Evolutionary conservation across 495 filamentous ascomycete species (phyloP), one percentile per base, ranked within the genome.

Genomic region (Chaetomium cochliodes): DNA sequence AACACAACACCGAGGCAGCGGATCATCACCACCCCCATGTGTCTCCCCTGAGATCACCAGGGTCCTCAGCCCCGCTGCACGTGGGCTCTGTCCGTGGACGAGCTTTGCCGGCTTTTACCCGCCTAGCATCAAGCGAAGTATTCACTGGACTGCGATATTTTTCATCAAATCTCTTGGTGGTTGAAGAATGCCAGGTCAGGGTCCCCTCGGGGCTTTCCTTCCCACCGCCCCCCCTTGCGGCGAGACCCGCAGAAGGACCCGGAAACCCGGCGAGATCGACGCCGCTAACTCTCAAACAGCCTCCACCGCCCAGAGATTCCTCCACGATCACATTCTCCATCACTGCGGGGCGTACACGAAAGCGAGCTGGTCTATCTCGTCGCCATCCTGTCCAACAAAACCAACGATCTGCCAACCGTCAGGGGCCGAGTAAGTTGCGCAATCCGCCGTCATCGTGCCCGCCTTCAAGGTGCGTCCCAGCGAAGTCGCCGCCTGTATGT

Each of bases 351-450:
- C 77, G 70, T 78, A 88, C 46, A 87, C 73, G 69, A 88, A 82
- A 8, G 78, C 85, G 46, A 88, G 64, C 69, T 82, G 79, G 72
- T 88, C 86, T 52, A 89, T 66, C 73, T 87, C 84, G 65, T 84
- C 80, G 2, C 84, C 86, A 67, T 64, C 73, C 67, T 83, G 78
- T n/a, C 85, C 84, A 61, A 82, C 72, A 62, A 84, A 86, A 6
- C 85, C 86, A 13, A 83, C 80, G 71, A 87, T 81, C 23, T 76
- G 78, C 79, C 80, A 87, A 2, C 84, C 85, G n/a, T 54, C 62
- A 49, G 82, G 82, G 18, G 85, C 82, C 26, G 68, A 70, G 47
- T 80, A 83, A 1, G 75, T 79, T 15, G 71, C 65, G 68, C 85
- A 88, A 63, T 81, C 79, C 2, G 62, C 68, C 5, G 85, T 87